Evolutionary conservation across 2,329 filamentous ascomycete species (phyloP), one percentile per base, ranked within the genome.

Genomic region (Verticillium albo-atrum): DNA sequence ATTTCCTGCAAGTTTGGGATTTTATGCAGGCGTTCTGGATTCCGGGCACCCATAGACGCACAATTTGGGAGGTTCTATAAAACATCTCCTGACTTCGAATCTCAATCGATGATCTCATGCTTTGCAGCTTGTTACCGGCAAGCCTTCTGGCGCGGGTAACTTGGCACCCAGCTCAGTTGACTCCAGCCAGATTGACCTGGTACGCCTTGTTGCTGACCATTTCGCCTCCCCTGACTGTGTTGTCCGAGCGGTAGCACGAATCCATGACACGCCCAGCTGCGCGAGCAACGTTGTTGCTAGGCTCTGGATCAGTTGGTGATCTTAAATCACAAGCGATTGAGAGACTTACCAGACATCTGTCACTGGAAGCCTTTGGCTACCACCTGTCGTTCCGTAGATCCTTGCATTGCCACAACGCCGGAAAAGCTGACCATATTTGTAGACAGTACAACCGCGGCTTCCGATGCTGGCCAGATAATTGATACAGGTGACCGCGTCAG

Each of bases 231-330:
- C 50, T 37, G 0, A 55, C 52, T 5, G 34, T 55, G 28, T 55
- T 25, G 14, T 52, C 35, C 14, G 35, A 35, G 6, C 35, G 52
- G n/a, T 23, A 58, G 35, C 57, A 55, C 20, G 12, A 5, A 26
- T 58, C 37, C 12, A 58, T 55, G 53, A 58, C 50, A 28, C 42
- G 52, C 5, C 57, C 57, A 50, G 52, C 57, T 14, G 37, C 50
- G 14, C 52, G 57, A 42, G 57, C 35, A 35, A 55, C 32, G 0
- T 55, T 30, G 14, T 55, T 52, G 34, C 53, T 55, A 5, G n/a
- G 35, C 35, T n/a, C 15, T 2, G 35, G 35, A n/a, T 37, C 17
- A 37, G 35, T 37, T 2, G 4, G 2, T 37, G 35, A 2, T 2
- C 2, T n/a, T 20, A 6, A 37, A 37, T 37, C 1, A 37, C 6